These are phyloP conservation scores for Pythium monospermum DNA, from an alignment of 352 stramenopile species.

Conservation along the genomic window DNA sequence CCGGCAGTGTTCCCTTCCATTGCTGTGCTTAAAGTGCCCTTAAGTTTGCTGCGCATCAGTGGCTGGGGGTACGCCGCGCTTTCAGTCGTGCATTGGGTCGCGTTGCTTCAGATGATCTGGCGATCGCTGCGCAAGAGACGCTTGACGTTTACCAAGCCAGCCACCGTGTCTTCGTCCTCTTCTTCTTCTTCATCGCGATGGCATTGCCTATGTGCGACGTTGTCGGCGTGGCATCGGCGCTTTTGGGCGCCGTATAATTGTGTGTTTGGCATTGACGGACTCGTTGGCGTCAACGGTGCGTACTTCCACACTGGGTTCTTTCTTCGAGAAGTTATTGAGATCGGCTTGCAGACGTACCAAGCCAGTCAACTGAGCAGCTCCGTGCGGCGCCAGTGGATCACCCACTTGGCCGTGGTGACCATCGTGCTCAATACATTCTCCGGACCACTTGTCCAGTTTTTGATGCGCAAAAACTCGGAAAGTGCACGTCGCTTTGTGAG, in stretches of 20 bases:
- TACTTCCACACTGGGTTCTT: slow-evolving; percentile 8
- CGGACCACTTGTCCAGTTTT: not conserved
- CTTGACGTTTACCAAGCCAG: too few relatives aligned
- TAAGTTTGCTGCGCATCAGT: too few relatives aligned
- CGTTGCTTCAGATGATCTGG: too few relatives aligned
- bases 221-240: too few relatives aligned
- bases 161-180: too few relatives aligned
- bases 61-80: too few relatives aligned
- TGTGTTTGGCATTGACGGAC: slow-evolving; percentile 4
- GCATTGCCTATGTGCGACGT: too few relatives aligned
- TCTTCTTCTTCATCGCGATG: too few relatives aligned
- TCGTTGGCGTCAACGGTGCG: slow-evolving; percentile 5
- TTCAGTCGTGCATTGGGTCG: too few relatives aligned
- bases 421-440: slow-evolving; percentile 5
- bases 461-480: not conserved
- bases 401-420: not conserved
- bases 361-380: slow-evolving; percentile 4
- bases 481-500: not conserved
- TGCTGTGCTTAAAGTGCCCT: too few relatives aligned
- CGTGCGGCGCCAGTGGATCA: not conserved
- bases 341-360: slow-evolving; percentile 11
- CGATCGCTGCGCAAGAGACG: too few relatives aligned
- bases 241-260: slow-evolving; percentile 1
- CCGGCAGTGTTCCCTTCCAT: too few relatives aligned
- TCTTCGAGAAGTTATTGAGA: slow-evolving; percentile 5